Evolutionary conservation across 2,329 filamentous ascomycete genomes (phyloP), one percentile per base, ranked within the genome.

Genomic region (Raffaelea ambrosiae): DNA sequence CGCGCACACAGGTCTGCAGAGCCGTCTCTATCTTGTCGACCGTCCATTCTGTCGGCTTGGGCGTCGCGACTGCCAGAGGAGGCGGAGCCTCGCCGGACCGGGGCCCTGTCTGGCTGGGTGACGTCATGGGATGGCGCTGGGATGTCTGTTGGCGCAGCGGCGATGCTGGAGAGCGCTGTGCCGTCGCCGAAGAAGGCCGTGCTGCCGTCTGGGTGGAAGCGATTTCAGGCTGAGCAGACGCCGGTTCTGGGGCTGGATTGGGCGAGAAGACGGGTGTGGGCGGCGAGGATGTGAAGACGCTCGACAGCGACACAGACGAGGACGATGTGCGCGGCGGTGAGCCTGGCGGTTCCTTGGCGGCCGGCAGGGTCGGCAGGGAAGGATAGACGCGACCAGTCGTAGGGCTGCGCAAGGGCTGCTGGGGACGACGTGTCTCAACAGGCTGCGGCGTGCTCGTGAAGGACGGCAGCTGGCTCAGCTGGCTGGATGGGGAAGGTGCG

Each of bases 21-120:
- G 63, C 59, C 5, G 59, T 53, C 31, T 68, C 67, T n/a, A 77
- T 61, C 47, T 67, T 66, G 2, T 65, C 61, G 18, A 68, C 57
- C 3, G 68, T 68, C 68, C 71, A 74, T 3, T 68, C 67, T 3
- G 49, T 39, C 44, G 60, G 60, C 41, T 58, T 61, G 35, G 35
- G 35, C 5, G 35, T 4, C 64, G 62, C 10, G 63, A 66, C 39
- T 63, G 18, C 38, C 20, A 16, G 8, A 19, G 20, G 39, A 7
- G 11, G 16, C 22, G 5, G 39, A 8, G 39, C 16, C 39, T 10
- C 21, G 60, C 26, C 26, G 26, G 26, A 29, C 26, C 13, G 7
- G 26, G 26, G 7, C 26, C 13, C 26, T 29, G 26, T 29, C 13
- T 29, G 26, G 26, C 26, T 29, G 7, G 26, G 26, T 7, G 26